These are phyloP conservation scores for Pseudozyma hubeiensis DNA, from an alignment of 1,284 basidiomycete genomes.

Conservation along the genomic window DNA sequence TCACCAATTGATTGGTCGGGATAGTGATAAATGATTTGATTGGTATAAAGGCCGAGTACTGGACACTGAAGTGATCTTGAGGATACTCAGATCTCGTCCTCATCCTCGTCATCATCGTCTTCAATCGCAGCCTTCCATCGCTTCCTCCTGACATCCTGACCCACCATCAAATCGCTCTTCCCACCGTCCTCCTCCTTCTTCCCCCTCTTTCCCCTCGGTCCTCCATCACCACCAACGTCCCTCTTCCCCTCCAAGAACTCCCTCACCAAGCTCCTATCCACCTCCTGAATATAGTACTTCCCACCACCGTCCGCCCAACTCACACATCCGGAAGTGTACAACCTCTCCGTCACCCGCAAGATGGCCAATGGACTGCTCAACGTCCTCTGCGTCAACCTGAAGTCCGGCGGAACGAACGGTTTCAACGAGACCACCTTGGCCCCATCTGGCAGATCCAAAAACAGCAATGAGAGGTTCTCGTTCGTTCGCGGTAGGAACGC, in stretches of 20 bases:
- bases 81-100: slow-evolving; percentile 2
- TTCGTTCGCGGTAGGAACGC: slow-evolving; percentile 72
- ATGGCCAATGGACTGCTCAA: slow-evolving; percentile 62
- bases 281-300: slow-evolving; percentile 64
- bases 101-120: slow-evolving; percentile 29
- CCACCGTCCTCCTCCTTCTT: slow-evolving; percentile 3
- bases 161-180: slow-evolving; percentile 26
- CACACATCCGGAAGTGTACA: slow-evolving; percentile 57
- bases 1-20: slow-evolving; percentile 1
- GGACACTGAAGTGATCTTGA: too few relatives aligned
- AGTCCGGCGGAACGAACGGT: slow-evolving; percentile 72
- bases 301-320: slow-evolving; percentile 66
- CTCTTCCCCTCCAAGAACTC: slow-evolving; percentile 28
- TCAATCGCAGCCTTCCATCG: slow-evolving; percentile 38
- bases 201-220: background rate
- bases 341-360: slow-evolving; percentile 58
- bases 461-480: slow-evolving; percentile 72
- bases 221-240: background rate
- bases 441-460: slow-evolving; percentile 73
- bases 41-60: too few relatives aligned
- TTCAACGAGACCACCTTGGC: slow-evolving; percentile 73
- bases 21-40: background rate
- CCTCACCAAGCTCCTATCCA: slow-evolving; percentile 50
- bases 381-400: slow-evolving; percentile 71
- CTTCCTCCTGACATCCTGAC: slow-evolving; percentile 35